Conservation (phyloP, 2,329 filamentous ascomycete species). For the Sphaceloma murrayae region DNA sequence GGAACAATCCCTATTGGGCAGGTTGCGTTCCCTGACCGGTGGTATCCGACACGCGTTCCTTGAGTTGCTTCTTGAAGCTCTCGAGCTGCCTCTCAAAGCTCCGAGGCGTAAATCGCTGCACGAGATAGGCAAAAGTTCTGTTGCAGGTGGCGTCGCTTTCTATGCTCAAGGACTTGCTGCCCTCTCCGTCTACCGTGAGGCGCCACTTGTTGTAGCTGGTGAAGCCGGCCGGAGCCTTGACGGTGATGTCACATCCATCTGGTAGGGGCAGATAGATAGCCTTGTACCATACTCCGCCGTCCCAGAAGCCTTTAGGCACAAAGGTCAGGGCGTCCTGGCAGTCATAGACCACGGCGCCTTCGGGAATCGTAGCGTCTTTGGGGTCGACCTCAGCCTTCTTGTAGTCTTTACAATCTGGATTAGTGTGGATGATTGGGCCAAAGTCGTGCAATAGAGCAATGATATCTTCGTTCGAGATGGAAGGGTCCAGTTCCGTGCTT, state of each 20-base stretch:
- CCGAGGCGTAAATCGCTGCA: constrained; percentile 28
- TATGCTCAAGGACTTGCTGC: constrained; percentile 20
- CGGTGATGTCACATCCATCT: constrained; percentile 29
- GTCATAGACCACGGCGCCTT: constrained; percentile 22
- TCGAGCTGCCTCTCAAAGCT: constrained; percentile 25
- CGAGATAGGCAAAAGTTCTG: constrained; percentile 26
- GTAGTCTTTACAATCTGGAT: constrained; percentile 27
- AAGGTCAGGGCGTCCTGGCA: constrained; percentile 31
- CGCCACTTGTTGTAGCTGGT: constrained; percentile 28
- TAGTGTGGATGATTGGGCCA: constrained; percentile 26
- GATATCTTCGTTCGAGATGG: constrained; percentile 22
- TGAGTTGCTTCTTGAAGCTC: constrained; percentile 26
- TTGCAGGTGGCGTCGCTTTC: constrained; percentile 27
- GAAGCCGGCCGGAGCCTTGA: constrained; percentile 29
- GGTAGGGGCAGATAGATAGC: constrained; percentile 25
- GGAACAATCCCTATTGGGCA: no score
- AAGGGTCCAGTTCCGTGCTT: constrained; percentile 23
- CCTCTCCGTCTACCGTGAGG: constrained; percentile 20
- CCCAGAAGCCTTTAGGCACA: constrained; percentile 29
- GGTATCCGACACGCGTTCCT: neutral
- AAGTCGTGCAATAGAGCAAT: constrained; percentile 28
- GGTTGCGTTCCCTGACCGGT: neutral
- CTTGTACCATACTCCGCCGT: constrained; percentile 26
- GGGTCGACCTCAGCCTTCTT: constrained; percentile 17
- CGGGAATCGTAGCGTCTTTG: constrained; percentile 16